Conservation (phyloP, 352 stramenopile species). For the Pythium brassicae region DNA sequence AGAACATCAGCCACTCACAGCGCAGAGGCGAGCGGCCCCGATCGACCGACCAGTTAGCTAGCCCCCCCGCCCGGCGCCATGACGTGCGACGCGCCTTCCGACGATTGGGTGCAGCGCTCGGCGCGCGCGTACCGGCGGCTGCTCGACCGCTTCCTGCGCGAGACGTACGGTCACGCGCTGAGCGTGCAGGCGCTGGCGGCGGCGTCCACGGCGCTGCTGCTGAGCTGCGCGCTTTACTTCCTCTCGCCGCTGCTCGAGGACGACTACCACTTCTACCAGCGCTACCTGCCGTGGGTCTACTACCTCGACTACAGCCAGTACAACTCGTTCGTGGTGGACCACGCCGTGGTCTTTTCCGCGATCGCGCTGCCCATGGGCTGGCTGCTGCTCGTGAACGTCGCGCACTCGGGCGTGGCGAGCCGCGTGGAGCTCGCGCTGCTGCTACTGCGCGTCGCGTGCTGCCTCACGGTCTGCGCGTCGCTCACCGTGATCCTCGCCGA, state of each 20-base stretch:
- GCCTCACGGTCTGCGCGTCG: conserved; percentile 52
- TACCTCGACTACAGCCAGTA: conserved; percentile 59
- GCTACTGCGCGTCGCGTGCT: conserved; percentile 56
- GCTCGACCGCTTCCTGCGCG: conserved; percentile 38
- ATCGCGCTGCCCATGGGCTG: conserved; percentile 62
- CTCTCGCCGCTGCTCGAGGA: conserved; percentile 50
- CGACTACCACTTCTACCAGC: conserved; percentile 45
- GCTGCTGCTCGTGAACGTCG: conserved; percentile 64
- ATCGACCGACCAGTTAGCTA: too few species aligned
- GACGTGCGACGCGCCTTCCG: not conserved
- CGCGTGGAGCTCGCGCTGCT: conserved; percentile 51
- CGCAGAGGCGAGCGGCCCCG: too few species aligned
- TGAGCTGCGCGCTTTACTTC: conserved; percentile 49
- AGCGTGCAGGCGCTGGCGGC: conserved; percentile 54
- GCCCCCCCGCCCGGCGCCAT: not conserved
- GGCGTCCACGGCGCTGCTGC: conserved; percentile 40
- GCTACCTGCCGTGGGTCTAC: conserved; percentile 44
- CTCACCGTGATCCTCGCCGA: conserved; percentile 77
- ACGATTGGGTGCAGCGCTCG: conserved; percentile 11
- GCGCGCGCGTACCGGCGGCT: conserved; percentile 18
- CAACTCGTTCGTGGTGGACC: conserved; percentile 73
- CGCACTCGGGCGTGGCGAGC: conserved; percentile 46
- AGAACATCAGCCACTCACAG: too few species aligned
- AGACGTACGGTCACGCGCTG: conserved; percentile 49
- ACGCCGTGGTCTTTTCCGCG: conserved; percentile 53